Conservation (phyloP, 129 eudicot genomes). For the Saposhnikovia divaricata region DNA sequence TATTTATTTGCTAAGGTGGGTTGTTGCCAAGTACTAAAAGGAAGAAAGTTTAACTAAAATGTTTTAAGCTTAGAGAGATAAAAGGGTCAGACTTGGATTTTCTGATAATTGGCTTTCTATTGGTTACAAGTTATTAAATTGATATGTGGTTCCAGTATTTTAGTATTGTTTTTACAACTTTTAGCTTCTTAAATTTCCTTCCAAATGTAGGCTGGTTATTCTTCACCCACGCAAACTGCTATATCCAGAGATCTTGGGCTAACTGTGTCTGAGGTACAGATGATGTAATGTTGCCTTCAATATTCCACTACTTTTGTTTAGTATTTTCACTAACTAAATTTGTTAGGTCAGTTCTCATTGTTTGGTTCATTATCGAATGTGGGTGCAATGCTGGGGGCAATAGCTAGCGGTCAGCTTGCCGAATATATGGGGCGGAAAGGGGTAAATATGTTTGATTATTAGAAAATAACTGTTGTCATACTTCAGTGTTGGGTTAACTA, state of each 20-base stretch:
- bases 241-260: conserved; percentile 10
- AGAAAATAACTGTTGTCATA: background rate
- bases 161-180: too few species aligned
- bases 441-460: conserved; percentile 26
- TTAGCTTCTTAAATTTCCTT: background rate
- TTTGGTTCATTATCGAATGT: conserved; percentile 90
- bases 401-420: conserved; percentile 87
- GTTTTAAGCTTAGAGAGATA: too few species aligned
- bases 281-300: background rate
- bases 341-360: conserved; percentile 56
- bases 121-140: too few species aligned
- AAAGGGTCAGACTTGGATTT: too few species aligned
- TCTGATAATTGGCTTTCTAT: too few species aligned
- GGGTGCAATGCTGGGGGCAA: conserved; percentile 99
- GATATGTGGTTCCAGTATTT: too few species aligned
- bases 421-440: conserved; percentile 93
- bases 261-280: conserved; percentile 8
- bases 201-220: conserved; percentile 7
- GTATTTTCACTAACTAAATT: conserved; percentile 6
- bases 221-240: conserved; percentile 13
- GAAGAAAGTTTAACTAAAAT: too few species aligned
- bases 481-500: background rate
- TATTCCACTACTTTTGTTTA: background rate
- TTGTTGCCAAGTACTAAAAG: background rate
- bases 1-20: background rate